Evolutionary conservation across 345 rosid species (phyloP), one percentile per base, ranked within the genome.

Genomic region (Euclidium syriacum): DNA sequence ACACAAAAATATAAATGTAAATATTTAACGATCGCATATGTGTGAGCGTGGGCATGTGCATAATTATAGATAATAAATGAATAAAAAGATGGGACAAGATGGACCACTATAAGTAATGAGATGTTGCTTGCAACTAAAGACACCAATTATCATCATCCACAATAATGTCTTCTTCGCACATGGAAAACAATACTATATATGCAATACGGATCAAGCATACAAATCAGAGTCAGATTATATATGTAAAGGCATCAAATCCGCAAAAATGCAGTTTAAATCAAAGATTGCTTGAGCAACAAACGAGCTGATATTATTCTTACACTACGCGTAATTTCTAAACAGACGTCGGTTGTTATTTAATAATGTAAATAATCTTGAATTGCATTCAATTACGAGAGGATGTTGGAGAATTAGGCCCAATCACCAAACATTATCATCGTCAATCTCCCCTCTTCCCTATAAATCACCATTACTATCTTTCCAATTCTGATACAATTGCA

Each of bases 51-150:
- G 59, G 34, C 62, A 61, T 69, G 62, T 61, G 56, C 49, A 52
- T 42, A 17, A 16, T 43, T 22, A 14, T 25, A 18, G 6, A 27
- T 47, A 47, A 70, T 70, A 55, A 54, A 62, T 62, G 69, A 54
- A 16, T 6, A 22, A 20, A n/a, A 22, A 44, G 38, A 47, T 26
- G 63, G 54, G 68, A 62, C 51, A 54, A 70, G 43, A 62, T 62
- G 74, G 74, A 70, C 74, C 69, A 36, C 57, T 61, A 23, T 10
- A 61, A 61, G 73, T 52, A 56, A 69, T 69, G 68, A 35, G 67
- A 32, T 43, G 67, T 68, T 26, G 67, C 73, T 69, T 69, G 68
- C 16, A 48, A 60, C 56, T 43, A 7, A 61, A 61, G 73, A 43
- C 49, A 69, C 67, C 68, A 61, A n/a, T 52, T 61, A 68, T 50